phyloP scores from a whole-genome alignment of 306 rosid species.

The Fragaria iinumae region DNA sequence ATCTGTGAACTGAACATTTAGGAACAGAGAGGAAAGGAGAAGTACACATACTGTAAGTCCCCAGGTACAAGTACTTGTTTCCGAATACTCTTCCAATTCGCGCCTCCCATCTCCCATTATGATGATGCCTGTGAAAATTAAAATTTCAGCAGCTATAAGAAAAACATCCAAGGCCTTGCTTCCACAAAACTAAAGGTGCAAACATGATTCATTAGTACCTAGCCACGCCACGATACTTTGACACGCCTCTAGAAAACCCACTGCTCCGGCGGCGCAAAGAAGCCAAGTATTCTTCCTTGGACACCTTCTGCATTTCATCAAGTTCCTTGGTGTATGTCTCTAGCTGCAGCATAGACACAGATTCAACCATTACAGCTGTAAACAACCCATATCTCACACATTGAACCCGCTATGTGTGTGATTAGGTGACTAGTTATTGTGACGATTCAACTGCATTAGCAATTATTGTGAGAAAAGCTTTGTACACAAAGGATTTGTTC shows the following conservation, averaged over 20 bases:
- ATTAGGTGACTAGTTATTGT: background rate
- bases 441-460: background rate
- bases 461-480: background rate
- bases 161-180: background rate
- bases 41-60: slow-evolving; percentile 69
- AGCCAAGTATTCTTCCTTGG: slow-evolving; percentile 78
- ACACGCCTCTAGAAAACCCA: slow-evolving; percentile 92
- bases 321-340: slow-evolving; percentile 62
- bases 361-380: background rate
- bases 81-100: slow-evolving; percentile 86
- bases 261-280: slow-evolving; percentile 74
- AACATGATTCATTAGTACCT: slow-evolving; percentile 38
- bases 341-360: slow-evolving; percentile 34
- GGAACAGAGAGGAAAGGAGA: background rate
- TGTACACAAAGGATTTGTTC: background rate
- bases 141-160: background rate
- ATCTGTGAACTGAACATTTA: background rate
- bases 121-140: slow-evolving; percentile 60
- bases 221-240: slow-evolving; percentile 94
- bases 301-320: slow-evolving; percentile 63
- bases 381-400: background rate
- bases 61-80: slow-evolving; percentile 90
- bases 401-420: background rate
- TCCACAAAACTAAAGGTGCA: background rate
- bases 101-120: slow-evolving; percentile 99